phyloP scores from a whole-genome alignment of 805 yeast species.

The Hanseniaspora jakobsenii region DNA sequence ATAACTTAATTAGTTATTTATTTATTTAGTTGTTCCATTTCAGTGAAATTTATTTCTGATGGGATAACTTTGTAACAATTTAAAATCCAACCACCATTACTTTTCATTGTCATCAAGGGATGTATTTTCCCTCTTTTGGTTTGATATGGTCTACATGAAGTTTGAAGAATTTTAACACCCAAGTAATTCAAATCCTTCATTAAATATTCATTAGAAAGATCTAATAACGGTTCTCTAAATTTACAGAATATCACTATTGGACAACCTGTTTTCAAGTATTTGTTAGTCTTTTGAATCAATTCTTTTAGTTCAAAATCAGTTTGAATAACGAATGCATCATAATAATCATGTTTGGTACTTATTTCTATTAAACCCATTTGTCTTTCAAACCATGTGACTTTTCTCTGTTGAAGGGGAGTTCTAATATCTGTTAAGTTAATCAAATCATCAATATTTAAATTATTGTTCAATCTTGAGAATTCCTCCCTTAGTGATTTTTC shows the following conservation, averaged over 20 bases:
- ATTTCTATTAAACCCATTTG: constrained; percentile 37
- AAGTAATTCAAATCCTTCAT: constrained; percentile 56
- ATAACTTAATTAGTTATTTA: too few species aligned
- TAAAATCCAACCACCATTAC: constrained; percentile 81
- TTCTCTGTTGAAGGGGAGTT: constrained; percentile 47
- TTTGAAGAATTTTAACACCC: constrained; percentile 73
- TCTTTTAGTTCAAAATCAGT: constrained; percentile 60
- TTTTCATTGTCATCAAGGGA: constrained; percentile 86
- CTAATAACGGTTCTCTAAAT: constrained; percentile 66
- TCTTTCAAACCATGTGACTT: constrained; percentile 37
- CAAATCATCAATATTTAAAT: constrained; percentile 32
- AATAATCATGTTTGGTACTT: constrained; percentile 37
- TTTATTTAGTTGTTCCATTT: background rate
- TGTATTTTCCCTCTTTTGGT: constrained; percentile 89
- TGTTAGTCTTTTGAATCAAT: constrained; percentile 49
- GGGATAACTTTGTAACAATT: constrained; percentile 74
- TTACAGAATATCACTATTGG: constrained; percentile 76
- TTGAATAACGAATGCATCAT: constrained; percentile 66
- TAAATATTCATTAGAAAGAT: constrained; percentile 52
- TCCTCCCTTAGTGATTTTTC: constrained; percentile 34
- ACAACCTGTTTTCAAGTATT: constrained; percentile 68
- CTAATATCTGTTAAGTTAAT: constrained; percentile 50
- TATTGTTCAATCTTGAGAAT: constrained; percentile 33
- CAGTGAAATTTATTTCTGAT: constrained; percentile 14
- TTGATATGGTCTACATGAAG: constrained; percentile 77